Conservation (phyloP, 306 rosid species). For the Luffa acutangula region DNA sequence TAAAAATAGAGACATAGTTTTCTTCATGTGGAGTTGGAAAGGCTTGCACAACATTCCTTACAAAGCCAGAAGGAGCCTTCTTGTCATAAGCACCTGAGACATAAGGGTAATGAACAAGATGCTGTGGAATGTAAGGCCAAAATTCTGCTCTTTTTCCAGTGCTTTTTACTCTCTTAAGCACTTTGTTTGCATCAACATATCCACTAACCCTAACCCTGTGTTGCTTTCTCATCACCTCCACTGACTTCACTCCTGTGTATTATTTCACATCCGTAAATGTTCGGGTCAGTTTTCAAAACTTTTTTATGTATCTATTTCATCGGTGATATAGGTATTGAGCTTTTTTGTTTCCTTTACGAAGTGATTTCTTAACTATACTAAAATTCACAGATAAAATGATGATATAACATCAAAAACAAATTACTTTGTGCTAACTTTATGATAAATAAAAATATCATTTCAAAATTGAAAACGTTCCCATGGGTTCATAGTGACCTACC, state of each 20-base stretch:
- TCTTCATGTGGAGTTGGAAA: constrained; percentile 40
- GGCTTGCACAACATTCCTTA: constrained; percentile 41
- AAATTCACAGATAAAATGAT: neutral
- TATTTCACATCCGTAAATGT: neutral
- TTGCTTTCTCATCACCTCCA: constrained; percentile 79
- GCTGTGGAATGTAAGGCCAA: constrained; percentile 88
- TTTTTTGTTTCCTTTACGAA: no score
- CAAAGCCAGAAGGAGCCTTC: constrained; percentile 71
- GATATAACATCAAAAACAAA: neutral
- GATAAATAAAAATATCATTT: neutral
- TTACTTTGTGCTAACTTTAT: neutral
- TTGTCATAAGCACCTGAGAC: constrained; percentile 59
- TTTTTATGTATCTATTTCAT: no score
- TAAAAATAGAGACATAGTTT: constrained; percentile 46
- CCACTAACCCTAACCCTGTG: constrained; percentile 65
- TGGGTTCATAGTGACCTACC: no score
- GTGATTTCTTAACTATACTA: no score
- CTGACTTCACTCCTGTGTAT: constrained; percentile 49
- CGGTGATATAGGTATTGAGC: no score
- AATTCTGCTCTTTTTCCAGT: constrained; percentile 74
- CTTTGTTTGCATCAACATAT: constrained; percentile 67
- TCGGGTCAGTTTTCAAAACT: neutral
- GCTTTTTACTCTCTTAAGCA: constrained; percentile 51
- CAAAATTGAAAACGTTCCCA: neutral
- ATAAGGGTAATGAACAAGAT: constrained; percentile 55